These are phyloP conservation scores for Cutaneotrichosporon daszewskae DNA, from an alignment of 1,284 basidiomycete genomes.

Conservation along the genomic window DNA sequence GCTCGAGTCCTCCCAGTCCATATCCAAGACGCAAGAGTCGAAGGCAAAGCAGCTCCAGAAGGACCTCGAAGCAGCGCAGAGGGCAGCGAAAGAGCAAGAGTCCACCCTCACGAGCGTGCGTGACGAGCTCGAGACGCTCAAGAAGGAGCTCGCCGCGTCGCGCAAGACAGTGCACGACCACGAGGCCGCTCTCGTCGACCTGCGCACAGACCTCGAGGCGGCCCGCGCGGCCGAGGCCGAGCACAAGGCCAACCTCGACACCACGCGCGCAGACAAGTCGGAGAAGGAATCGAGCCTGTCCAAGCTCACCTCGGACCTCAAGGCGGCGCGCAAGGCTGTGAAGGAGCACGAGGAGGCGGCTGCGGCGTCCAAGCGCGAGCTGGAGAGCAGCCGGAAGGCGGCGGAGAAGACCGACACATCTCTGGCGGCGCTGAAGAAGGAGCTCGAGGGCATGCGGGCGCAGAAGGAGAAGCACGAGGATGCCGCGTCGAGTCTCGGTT, in stretches of 20 bases:
- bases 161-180: background rate
- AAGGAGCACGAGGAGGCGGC: constrained; percentile 5
- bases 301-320: constrained; percentile 6
- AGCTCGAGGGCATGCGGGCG: constrained; percentile 3
- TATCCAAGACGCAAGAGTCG: background rate
- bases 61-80: background rate
- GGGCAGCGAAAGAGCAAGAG: constrained; percentile 7
- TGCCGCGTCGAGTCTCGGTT: background rate
- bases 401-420: constrained; percentile 7
- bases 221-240: constrained; percentile 1
- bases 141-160: constrained; percentile 6
- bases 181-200: constrained; percentile 2
- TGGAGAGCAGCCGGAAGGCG: background rate
- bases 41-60: background rate
- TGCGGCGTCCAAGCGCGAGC: background rate
- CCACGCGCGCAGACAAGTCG: background rate
- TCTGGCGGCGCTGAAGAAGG: constrained; percentile 1
- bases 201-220: constrained; percentile 6
- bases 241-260: constrained; percentile 8
- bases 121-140: constrained; percentile 6
- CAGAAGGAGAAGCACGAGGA: constrained; percentile 7
- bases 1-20: constrained; percentile 1
- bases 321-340: constrained; percentile 4
- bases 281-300: constrained; percentile 7
- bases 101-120: background rate